These are phyloP conservation scores for Pouteria campechiana DNA, from an alignment of 179 eudicot species.

Conservation along the genomic window DNA sequence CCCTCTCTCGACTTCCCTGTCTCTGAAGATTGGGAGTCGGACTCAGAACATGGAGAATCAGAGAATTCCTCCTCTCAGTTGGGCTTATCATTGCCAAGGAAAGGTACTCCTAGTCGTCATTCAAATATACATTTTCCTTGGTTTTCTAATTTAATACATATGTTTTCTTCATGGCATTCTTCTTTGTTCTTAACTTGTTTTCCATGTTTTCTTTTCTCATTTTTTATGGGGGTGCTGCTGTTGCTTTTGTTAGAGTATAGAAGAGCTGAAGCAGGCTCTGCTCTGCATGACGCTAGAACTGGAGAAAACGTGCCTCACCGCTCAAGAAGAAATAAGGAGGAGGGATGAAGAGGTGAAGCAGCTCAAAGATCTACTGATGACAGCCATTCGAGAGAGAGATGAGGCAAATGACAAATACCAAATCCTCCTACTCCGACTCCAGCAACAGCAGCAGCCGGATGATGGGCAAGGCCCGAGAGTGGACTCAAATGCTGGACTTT, in stretches of 20 bases:
- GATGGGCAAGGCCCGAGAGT: slow-evolving; percentile 16
- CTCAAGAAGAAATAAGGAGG: slow-evolving; percentile 42
- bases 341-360: slow-evolving; percentile 39
- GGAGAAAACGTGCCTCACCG: slow-evolving; percentile 41
- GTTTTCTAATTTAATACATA: not conserved
- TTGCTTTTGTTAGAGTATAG: slow-evolving; percentile 25
- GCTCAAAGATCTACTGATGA: slow-evolving; percentile 33
- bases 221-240: slow-evolving; percentile 1
- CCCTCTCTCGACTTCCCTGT: no score
- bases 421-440: slow-evolving; percentile 23
- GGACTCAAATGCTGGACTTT: slow-evolving; percentile 17
- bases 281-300: slow-evolving; percentile 44
- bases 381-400: slow-evolving; percentile 34
- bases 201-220: not conserved
- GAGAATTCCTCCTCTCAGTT: slow-evolving; percentile 20
- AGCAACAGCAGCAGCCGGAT: slow-evolving; percentile 16
- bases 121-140: not conserved
- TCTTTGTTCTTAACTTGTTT: not conserved
- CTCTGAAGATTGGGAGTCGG: no score
- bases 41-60: slow-evolving; percentile 36
- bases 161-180: not conserved
- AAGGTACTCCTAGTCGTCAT: slow-evolving; percentile 14
- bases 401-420: slow-evolving; percentile 44
- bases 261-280: slow-evolving; percentile 47
- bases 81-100: slow-evolving; percentile 32